Evolutionary conservation across 106 monocot genomes (phyloP).

Genomic region (Alisma plantagoaquatica): DNA sequence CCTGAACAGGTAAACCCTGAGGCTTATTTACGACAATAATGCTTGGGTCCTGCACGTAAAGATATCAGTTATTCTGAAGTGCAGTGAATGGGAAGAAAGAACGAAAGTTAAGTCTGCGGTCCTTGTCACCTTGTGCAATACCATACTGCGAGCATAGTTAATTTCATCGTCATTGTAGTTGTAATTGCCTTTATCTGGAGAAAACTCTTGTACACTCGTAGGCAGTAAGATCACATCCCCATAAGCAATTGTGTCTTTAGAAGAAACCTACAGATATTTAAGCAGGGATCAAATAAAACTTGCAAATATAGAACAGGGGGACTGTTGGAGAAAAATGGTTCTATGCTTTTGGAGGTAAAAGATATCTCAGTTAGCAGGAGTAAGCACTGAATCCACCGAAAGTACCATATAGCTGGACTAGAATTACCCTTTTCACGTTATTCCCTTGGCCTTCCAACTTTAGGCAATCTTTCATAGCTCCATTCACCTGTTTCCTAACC

Average conservation of each 20-base stretch:
- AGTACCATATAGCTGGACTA: too few species aligned
- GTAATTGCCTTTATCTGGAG: constrained; percentile 9
- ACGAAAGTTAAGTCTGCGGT: background rate
- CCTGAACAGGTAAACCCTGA: constrained; percentile 75
- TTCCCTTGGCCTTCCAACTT: background rate
- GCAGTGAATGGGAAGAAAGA: background rate
- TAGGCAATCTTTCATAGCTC: background rate
- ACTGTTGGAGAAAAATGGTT: background rate
- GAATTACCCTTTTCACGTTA: background rate
- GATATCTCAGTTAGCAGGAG: too few species aligned
- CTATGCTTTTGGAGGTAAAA: too few species aligned
- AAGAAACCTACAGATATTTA: constrained; percentile 49
- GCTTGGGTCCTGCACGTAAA: constrained; percentile 42
- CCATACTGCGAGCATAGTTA: constrained; percentile 51
- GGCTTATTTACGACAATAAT: constrained; percentile 88
- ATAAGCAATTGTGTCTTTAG: constrained; percentile 47
- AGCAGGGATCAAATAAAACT: background rate
- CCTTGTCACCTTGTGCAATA: constrained; percentile 55
- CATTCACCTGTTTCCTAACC: background rate
- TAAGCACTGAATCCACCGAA: too few species aligned
- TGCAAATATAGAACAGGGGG: background rate
- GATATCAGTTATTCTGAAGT: too few species aligned
- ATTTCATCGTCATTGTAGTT: constrained; percentile 29
- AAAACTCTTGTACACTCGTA: constrained; percentile 26
- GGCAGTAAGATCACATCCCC: constrained; percentile 78